Evolutionary conservation across 1,284 basidiomycete genomes (phyloP).

Genomic region (Sanghuangporus sanghuang): DNA sequence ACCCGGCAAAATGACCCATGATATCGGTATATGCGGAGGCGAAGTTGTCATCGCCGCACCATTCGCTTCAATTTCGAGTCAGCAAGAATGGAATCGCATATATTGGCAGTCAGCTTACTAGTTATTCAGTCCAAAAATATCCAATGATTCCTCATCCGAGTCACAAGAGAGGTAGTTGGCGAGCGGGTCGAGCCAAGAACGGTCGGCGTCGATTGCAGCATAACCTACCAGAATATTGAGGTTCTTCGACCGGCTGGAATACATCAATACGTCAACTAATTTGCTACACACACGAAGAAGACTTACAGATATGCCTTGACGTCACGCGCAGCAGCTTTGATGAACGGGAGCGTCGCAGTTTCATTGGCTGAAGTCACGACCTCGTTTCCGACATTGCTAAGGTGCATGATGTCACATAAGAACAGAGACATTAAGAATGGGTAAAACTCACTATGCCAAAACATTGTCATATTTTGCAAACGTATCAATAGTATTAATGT

Average conservation of each 20-base stretch:
- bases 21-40: slow-evolving; percentile 48
- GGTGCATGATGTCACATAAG: not conserved
- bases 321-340: slow-evolving; percentile 91
- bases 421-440: not conserved
- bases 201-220: slow-evolving; percentile 75
- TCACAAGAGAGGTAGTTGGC: slow-evolving; percentile 84
- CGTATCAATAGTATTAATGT: slow-evolving; percentile 70
- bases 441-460: slow-evolving; percentile 45
- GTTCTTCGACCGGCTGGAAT: slow-evolving; percentile 33
- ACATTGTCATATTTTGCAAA: slow-evolving; percentile 85
- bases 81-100: slow-evolving; percentile 12
- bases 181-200: slow-evolving; percentile 61
- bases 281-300: not conserved
- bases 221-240: slow-evolving; percentile 78
- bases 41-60: slow-evolving; percentile 73
- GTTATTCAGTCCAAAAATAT: slow-evolving; percentile 81
- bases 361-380: slow-evolving; percentile 58
- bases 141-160: slow-evolving; percentile 63
- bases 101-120: slow-evolving; percentile 44
- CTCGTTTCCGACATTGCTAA: slow-evolving; percentile 84
- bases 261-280: not conserved
- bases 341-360: slow-evolving; percentile 69
- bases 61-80: slow-evolving; percentile 44
- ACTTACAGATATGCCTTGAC: slow-evolving; percentile 62
- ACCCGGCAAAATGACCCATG: slow-evolving; percentile 53